phyloP scores from a whole-genome alignment of 2,329 filamentous ascomycete species.

The Trematosphaeria pertusa region DNA sequence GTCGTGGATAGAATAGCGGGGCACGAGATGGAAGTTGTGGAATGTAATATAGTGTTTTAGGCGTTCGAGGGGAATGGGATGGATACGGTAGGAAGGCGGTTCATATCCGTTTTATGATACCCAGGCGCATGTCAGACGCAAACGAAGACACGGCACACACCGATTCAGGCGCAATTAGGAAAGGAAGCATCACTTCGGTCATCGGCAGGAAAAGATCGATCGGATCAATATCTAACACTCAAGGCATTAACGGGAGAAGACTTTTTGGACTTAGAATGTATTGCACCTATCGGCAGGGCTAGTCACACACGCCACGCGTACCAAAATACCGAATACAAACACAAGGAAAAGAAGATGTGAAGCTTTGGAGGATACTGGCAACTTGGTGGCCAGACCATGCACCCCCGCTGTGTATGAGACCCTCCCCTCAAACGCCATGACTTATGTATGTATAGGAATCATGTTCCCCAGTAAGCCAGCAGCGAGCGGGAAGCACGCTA shows the following conservation, averaged over 20 bases:
- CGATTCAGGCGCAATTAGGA: neutral
- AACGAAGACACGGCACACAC: neutral
- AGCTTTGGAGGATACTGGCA: slow-evolving; percentile 20
- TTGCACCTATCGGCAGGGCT: slow-evolving; percentile 15
- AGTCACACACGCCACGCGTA: slow-evolving; percentile 7
- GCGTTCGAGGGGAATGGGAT: no score
- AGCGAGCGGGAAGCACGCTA: slow-evolving; percentile 6
- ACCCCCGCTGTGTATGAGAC: slow-evolving; percentile 25
- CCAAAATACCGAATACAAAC: slow-evolving; percentile 46
- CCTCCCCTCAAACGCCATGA: slow-evolving; percentile 27
- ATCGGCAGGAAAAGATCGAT: no score
- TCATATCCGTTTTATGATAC: no score
- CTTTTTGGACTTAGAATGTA: slow-evolving; percentile 15
- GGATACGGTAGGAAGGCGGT: neutral
- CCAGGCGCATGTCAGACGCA: neutral
- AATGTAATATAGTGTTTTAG: no score
- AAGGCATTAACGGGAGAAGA: neutral
- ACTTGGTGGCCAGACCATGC: slow-evolving; percentile 8
- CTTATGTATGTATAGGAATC: slow-evolving; percentile 31
- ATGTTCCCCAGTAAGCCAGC: slow-evolving; percentile 16
- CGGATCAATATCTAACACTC: no score
- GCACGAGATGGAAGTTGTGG: no score
- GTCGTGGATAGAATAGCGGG: no score
- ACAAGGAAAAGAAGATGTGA: slow-evolving; percentile 35
- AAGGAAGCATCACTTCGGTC: no score